Evolutionary conservation across 1,284 basidiomycete genomes (phyloP).

Genomic region (Anthracocystis setariae): DNA sequence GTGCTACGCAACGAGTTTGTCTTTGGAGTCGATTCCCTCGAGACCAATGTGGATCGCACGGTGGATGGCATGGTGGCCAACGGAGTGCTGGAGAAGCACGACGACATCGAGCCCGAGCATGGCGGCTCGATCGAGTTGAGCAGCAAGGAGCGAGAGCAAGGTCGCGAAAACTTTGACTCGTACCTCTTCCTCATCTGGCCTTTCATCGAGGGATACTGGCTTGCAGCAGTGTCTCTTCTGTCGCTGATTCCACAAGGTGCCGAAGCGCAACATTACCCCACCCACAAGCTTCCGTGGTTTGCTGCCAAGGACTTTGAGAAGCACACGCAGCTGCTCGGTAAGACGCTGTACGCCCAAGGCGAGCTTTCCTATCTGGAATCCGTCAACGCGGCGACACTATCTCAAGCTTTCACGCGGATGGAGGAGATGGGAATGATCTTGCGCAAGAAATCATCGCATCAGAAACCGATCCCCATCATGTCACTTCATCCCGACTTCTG

Average conservation of each 20-base stretch:
- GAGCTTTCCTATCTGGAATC: constrained; percentile 68
- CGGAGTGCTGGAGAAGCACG: constrained; percentile 36
- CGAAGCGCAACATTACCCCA: constrained; percentile 26
- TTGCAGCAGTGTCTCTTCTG: constrained; percentile 67
- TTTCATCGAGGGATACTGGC: constrained; percentile 67
- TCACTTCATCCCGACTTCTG: constrained; percentile 64
- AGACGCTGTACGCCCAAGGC: constrained; percentile 67
- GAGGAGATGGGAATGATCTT: constrained; percentile 61
- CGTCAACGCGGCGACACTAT: constrained; percentile 59
- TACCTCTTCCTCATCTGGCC: constrained; percentile 65
- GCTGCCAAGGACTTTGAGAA: constrained; percentile 66
- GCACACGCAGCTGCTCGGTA: constrained; percentile 66
- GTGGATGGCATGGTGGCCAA: constrained; percentile 49
- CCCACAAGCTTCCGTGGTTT: constrained; percentile 62
- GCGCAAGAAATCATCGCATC: constrained; percentile 52
- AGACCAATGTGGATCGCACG: constrained; percentile 63
- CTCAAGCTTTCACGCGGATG: constrained; percentile 57
- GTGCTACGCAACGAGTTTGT: constrained; percentile 68
- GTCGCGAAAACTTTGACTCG: constrained; percentile 66
- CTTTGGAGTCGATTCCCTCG: constrained; percentile 64
- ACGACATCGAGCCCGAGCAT: constrained; percentile 32
- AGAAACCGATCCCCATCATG: constrained; percentile 65
- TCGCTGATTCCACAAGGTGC: constrained; percentile 56
- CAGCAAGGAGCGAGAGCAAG: constrained; percentile 58
- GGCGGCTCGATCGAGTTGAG: constrained; percentile 45